Evolutionary conservation across 2,329 filamentous ascomycete species (phyloP), one percentile per base, ranked within the genome.

Genomic region (Aspergillus sp.): DNA sequence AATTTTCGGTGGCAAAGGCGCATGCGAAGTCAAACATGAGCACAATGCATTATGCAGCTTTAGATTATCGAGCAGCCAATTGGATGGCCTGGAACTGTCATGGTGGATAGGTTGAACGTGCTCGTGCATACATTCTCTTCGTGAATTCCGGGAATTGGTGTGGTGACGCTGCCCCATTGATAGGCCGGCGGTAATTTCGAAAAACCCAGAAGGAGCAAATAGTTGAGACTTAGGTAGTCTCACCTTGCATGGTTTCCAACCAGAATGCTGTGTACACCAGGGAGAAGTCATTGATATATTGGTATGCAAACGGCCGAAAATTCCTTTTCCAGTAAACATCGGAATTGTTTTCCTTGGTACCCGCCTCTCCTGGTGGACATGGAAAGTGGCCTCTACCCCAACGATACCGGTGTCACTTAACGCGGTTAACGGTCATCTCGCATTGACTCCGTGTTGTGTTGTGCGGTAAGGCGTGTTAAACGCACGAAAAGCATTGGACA

Each of bases 361-460:
- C 17, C 10, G 41, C 39, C 39, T 13, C 30, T 36, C 13, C 25
- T 38, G 30, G 15, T 32, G 17, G 38, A 38, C 32, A 30, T 36
- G 54, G 27, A 25, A 50, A 23, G 38, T 27, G 44, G 7, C 15
- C 13, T 32, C 32, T 41, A 17, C 41, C 54, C 30, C 11, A 36
- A 6, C 32, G 7, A 15, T 17, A 25, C 8, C 13, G 47, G 47
- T 50, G 47, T 23, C 32, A 51, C 5, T 25, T 42, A 25, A 36
- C 47, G 50, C 47, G n/a, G 39, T 23, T 13, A 60, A 60, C 53
- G 58, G 58, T 38, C 39, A 52, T 57, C 58, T 60, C 53, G 58
- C 58, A 57, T 60, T 44, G 36, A n/a, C 32, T 8, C 19, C 19
- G 21, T 21, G 21, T 15, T 36, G 25, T 36, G 30, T 50, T 23